Percentiles rank a stretch among this genome's conserved stretches.
Evolutionary conservation across 2,329 filamentous ascomycete genomes (phyloP).

Genomic region (Botrytis pseudocinerea): DNA sequence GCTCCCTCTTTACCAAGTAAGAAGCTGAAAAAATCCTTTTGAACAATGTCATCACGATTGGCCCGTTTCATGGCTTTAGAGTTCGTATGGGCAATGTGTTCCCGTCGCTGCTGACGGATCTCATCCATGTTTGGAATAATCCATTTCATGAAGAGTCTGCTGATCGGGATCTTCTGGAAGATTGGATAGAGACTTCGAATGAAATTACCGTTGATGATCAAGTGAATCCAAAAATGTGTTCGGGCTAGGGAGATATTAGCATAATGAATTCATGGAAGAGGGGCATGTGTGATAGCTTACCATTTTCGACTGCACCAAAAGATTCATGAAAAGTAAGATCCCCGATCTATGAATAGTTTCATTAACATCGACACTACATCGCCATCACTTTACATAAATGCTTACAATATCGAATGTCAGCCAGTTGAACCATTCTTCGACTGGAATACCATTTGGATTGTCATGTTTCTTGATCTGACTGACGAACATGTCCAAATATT

Average conservation of each 20-base stretch:
- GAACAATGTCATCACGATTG: not conserved
- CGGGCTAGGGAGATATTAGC: not conserved
- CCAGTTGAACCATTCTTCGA: conserved; percentile 19
- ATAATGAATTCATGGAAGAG: not conserved
- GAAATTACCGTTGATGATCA: conserved; percentile 9
- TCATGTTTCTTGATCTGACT: conserved; percentile 7
- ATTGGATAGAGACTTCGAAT: conserved; percentile 4
- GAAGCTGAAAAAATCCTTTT: conserved; percentile 11
- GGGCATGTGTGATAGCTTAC: not conserved
- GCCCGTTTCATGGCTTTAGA: conserved; percentile 9
- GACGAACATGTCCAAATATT: conserved; percentile 18
- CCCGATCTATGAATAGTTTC: not conserved
- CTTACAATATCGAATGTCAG: conserved; percentile 20
- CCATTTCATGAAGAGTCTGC: conserved; percentile 8
- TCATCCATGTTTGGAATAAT: conserved; percentile 18
- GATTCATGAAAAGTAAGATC: conserved; percentile 15
- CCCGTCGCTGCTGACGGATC: not conserved
- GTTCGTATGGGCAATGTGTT: conserved; percentile 7
- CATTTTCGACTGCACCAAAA: conserved; percentile 11
- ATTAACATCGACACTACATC: not conserved
- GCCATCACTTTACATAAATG: too few species aligned
- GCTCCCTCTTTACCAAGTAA: conserved; percentile 11
- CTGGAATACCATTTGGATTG: not conserved
- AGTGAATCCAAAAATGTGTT: conserved; percentile 13
- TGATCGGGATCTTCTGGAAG: conserved; percentile 11